Percentiles rank a stretch among this genome's conserved stretches.
phyloP scores from a whole-genome alignment of 2,329 filamentous ascomycete species.

The Ceratocystis alfenasii region DNA sequence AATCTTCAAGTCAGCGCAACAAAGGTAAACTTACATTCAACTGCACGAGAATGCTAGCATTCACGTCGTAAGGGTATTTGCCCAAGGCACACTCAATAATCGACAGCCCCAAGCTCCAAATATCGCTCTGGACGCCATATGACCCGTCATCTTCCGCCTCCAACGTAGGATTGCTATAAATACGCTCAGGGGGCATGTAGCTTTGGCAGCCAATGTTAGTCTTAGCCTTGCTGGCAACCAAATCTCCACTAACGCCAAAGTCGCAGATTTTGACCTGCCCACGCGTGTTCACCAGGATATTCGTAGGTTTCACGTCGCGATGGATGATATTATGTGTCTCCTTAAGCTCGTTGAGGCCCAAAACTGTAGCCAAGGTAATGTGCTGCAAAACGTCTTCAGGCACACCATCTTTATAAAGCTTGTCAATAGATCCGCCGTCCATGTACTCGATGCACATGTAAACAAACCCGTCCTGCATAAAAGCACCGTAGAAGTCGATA shows the following conservation, averaged over 20 bases:
- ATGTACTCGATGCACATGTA: constrained; percentile 99
- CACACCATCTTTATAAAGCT: constrained; percentile 80
- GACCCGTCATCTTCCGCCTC: constrained; percentile 55
- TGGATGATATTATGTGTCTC: constrained; percentile 99
- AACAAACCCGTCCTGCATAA: constrained; percentile 96
- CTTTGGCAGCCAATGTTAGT: constrained; percentile 99
- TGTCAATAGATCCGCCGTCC: constrained; percentile 96
- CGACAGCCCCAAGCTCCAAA: constrained; percentile 89
- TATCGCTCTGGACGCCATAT: constrained; percentile 95
- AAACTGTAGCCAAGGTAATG: constrained; percentile 78
- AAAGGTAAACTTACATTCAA: constrained; percentile 60
- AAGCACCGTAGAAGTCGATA: constrained; percentile 96
- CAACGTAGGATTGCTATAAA: constrained; percentile 48
- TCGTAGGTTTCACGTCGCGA: constrained; percentile 97
- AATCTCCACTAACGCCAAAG: constrained; percentile 91
- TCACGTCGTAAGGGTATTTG: constrained; percentile 92
- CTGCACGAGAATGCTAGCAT: constrained; percentile 96
- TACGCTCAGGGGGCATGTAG: constrained; percentile 97
- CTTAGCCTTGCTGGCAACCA: constrained; percentile 94
- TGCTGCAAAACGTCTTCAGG: constrained; percentile 81
- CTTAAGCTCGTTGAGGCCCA: constrained; percentile 85
- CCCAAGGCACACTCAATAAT: constrained; percentile 95
- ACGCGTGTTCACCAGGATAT: constrained; percentile 79
- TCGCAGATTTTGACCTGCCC: constrained; percentile 98
- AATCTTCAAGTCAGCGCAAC: neutral